phyloP scores from a whole-genome alignment of 352 stramenopile genomes.

The Phytophthora europaea region DNA sequence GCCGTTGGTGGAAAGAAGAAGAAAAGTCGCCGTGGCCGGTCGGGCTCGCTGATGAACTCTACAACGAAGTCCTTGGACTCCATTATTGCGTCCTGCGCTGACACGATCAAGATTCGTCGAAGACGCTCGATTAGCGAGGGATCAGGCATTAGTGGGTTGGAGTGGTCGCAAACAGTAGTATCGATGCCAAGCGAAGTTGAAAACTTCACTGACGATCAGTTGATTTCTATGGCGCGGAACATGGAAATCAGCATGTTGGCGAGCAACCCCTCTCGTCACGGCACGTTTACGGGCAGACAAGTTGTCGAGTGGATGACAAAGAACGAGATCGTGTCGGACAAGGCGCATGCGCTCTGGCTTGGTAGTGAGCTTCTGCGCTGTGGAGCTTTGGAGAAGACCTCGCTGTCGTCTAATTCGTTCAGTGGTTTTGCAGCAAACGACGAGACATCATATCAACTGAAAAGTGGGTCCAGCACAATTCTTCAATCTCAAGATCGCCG shows the following conservation, averaged over 20 bases:
- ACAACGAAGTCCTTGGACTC: constrained; percentile 78
- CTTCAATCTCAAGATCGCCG: constrained; percentile 24
- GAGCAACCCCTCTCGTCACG: constrained; percentile 45
- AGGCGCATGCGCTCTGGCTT: constrained; percentile 78
- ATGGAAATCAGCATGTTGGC: constrained; percentile 69
- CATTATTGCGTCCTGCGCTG: constrained; percentile 68
- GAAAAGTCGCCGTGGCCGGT: constrained; percentile 48
- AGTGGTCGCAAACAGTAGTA: constrained; percentile 34
- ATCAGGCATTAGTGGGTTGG: constrained; percentile 37
- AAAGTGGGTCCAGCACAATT: constrained; percentile 50
- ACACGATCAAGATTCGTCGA: constrained; percentile 55
- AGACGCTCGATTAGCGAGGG: constrained; percentile 74
- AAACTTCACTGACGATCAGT: constrained; percentile 81
- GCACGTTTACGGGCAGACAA: constrained; percentile 72
- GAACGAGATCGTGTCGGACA: constrained; percentile 82
- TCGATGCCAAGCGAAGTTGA: constrained; percentile 69
- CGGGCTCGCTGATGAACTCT: constrained; percentile 69
- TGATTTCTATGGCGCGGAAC: constrained; percentile 83
- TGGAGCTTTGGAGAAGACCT: constrained; percentile 59
- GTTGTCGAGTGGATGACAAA: constrained; percentile 81
- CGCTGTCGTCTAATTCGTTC: constrained; percentile 34
- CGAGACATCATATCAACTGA: constrained; percentile 52
- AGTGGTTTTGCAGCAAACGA: constrained; percentile 44
- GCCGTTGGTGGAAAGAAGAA: constrained; percentile 53
- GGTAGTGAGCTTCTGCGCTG: constrained; percentile 76